Conservation (phyloP, 495 filamentous ascomycete genomes). For the Geopyxis carbonaria region DNA sequence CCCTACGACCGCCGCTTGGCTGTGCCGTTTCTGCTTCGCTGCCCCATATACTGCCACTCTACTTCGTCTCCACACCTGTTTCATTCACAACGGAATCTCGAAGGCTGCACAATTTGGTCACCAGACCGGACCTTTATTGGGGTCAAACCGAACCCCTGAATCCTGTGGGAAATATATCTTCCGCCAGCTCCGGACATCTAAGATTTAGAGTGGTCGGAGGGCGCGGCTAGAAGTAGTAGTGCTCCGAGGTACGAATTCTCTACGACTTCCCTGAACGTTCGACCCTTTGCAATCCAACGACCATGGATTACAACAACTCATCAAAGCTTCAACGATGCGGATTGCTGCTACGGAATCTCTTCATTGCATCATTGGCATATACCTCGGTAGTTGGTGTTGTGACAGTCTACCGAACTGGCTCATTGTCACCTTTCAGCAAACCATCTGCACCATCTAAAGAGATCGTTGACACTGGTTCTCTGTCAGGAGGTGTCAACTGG, state of each 20-base stretch:
- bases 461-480: constrained; percentile 13
- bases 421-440: constrained; percentile 20
- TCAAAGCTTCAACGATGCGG: constrained; percentile 25
- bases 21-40: too few species aligned
- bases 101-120: too few species aligned
- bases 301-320: constrained; percentile 14
- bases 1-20: too few species aligned
- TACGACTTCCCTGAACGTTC: constrained; percentile 5
- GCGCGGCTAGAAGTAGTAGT: too few species aligned
- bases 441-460: constrained; percentile 8
- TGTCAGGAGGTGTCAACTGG: constrained; percentile 32
- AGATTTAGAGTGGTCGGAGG: too few species aligned
- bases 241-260: background rate
- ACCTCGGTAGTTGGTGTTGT: constrained; percentile 23
- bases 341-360: constrained; percentile 27
- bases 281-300: constrained; percentile 10
- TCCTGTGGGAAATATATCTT: too few species aligned
- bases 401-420: constrained; percentile 26
- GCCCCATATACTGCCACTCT: too few species aligned
- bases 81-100: too few species aligned
- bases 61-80: too few species aligned
- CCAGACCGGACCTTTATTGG: too few species aligned
- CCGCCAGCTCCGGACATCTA: too few species aligned
- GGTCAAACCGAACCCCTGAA: too few species aligned
- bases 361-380: constrained; percentile 26